Evolutionary conservation across 2,329 filamentous ascomycete species (phyloP), one percentile per base, ranked within the genome.

Genomic region (Trichophyton simii): DNA sequence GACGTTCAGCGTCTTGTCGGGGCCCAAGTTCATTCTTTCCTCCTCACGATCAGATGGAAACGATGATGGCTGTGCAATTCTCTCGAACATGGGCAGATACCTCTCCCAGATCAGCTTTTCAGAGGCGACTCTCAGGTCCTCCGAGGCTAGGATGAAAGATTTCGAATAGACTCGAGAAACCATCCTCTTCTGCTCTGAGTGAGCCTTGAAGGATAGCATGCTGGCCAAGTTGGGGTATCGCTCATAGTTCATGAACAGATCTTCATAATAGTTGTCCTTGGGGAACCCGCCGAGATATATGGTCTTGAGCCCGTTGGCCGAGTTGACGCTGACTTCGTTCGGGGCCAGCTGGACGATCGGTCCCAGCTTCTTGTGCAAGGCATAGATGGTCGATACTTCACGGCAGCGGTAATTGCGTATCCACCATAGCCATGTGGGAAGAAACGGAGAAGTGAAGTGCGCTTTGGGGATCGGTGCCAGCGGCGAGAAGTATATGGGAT

Each of bases 121-220:
- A 3, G 82, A 77, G 65, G 88, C 82, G 0, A 71, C 74, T 0
- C 74, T 72, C 9, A 87, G 71, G 0, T 83, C 76, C 0, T 74
- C 68, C 3, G 84, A 88, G 3, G 76, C 75, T 62, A 83, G 81
- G 41, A 91, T 75, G 57, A 77, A 83, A 0, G 86, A 87, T 69
- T 91, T 91, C 59, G 87, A 88, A 74, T 90, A 91, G 59, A 87
- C 80, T 65, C 88, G 83, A 61, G 85, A 85, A 25, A 91, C 75
- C 82, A 89, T 86, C 18, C 87, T 82, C 70, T 90, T 91, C 50
- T 87, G 77, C 6, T 77, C 73, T 0, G 86, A 84, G 69, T 91
- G 88, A 1, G 79, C 74, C 38, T 78, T 81, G 25, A 81, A 80
- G 11, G 76, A 70, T 3, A 77, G 72, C 31, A 83, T 83, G 1